Base-by-base conservation (phyloP, 768 basidiomycete genomes). In the Rhizopogon vulgaris region DNA sequence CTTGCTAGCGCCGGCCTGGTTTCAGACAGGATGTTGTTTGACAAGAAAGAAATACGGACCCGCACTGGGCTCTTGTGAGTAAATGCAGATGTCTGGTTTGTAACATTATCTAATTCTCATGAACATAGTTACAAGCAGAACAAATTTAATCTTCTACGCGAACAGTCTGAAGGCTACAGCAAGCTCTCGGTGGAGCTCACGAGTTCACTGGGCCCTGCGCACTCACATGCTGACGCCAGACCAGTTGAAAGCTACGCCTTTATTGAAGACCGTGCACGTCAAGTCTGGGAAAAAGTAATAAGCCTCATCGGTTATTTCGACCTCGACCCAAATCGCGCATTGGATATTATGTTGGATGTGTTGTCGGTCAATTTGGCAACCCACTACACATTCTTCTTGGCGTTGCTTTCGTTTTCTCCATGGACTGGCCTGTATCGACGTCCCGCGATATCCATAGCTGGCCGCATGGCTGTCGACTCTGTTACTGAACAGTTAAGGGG, bases 81-180 rank as follows among this genome's bases (percentile, higher is more conserved):
- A 18, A 9, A 22, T 30, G 18, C 43, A 12, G 15, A 41, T 30
- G n/a, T 3, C 37, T 8, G 34, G 38, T 40, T 28, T 8, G 42
- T 36, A 48, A 52, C 48, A 37, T 52, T 22, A 40, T 55, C 22
- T 24, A 30, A 18, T 52, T 34, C 18, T 24, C 34, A n/a, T 43
- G 24, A 24, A 15, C 49, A n/a, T 63, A 94, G 91, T 66, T 95
- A 94, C 74, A 94, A 93, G 68, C 95, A 99, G 69, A 93, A 93
- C 72, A 99, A 98, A 70, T 95, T 94, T 76, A 99, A 98, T 64
- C 80, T 99, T 37, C 80, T 97, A 14, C 87, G 96, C 36, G 96
- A 99, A 71, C 91, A 96, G 61, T 94, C 94, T 1, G 95, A 98
- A 72, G 96, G 96, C 7, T 99, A 93, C 72, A 91, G 91, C 66